Evolutionary conservation across 768 basidiomycete genomes (phyloP).

Genomic region (Suillus subluteus): DNA sequence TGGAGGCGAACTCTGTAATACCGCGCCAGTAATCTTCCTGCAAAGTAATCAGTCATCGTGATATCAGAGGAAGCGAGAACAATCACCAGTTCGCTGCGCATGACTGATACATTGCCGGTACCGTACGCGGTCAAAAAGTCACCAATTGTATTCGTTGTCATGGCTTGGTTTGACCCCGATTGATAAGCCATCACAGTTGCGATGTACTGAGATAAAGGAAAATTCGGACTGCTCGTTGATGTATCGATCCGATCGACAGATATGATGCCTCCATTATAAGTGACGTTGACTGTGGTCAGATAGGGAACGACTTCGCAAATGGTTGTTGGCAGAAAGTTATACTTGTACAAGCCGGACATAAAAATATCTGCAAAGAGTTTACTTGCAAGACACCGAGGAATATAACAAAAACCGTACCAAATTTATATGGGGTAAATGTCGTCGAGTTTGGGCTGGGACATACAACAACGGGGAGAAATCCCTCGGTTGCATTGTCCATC

Average conservation of each 20-base stretch:
- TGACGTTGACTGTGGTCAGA: constrained; percentile 18
- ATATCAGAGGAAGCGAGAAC: background rate
- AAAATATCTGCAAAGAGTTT: background rate
- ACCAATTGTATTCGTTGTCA: constrained; percentile 4
- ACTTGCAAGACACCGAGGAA: constrained; percentile 10
- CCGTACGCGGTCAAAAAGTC: constrained; percentile 8
- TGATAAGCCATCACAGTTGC: constrained; percentile 8
- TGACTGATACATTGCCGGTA: background rate
- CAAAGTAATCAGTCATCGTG: background rate
- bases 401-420: constrained; percentile 2
- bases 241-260: background rate
- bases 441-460: constrained; percentile 2
- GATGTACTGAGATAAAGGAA: constrained; percentile 4
- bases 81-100: constrained; percentile 3
- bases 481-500: background rate
- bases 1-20: constrained; percentile 12
- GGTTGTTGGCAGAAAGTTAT: constrained; percentile 17
- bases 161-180: background rate
- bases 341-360: constrained; percentile 16
- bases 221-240: background rate
- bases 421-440: constrained; percentile 2
- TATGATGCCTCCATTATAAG: constrained; percentile 12
- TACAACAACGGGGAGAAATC: constrained; percentile 13
- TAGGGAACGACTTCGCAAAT: constrained; percentile 19
- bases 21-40: constrained; percentile 18